Conservation (phyloP, 306 rosid genomes). For the Prunus mongolica region DNA sequence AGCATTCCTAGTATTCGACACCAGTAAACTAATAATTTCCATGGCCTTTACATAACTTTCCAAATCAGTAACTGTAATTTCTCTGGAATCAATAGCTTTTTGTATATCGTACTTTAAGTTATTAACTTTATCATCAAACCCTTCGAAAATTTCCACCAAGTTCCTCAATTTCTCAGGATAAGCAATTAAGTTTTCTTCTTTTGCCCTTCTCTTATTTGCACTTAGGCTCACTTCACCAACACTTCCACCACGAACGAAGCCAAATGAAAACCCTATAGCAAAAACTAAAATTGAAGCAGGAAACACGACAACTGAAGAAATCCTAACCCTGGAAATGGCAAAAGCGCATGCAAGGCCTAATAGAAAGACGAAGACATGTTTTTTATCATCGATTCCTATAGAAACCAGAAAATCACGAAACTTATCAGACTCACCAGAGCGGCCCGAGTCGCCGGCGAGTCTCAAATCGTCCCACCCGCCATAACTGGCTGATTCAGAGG, state of each 20-base stretch:
- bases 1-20: conserved; percentile 46
- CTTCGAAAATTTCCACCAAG: conserved; percentile 51
- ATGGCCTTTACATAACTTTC: conserved; percentile 47
- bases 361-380: conserved; percentile 51
- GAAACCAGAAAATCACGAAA: conserved; percentile 60
- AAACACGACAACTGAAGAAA: conserved; percentile 67
- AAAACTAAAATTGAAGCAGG: conserved; percentile 75
- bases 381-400: conserved; percentile 62
- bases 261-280: conserved; percentile 65
- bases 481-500: conserved; percentile 35
- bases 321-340: conserved; percentile 79
- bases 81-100: conserved; percentile 52
- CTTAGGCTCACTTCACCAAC: conserved; percentile 34
- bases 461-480: conserved; percentile 86
- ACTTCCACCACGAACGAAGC: conserved; percentile 54
- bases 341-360: conserved; percentile 75
- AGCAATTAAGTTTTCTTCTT: conserved; percentile 42
- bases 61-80: conserved; percentile 53
- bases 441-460: conserved; percentile 25
- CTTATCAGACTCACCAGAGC: conserved; percentile 49
- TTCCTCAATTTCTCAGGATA: conserved; percentile 46
- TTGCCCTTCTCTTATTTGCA: conserved; percentile 50
- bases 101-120: conserved; percentile 49
- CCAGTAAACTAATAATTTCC: conserved; percentile 38
- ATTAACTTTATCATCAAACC: conserved; percentile 41